Evolutionary conservation across 108 stramenopile species (phyloP).

Genomic region (Skeletonema costatum): DNA sequence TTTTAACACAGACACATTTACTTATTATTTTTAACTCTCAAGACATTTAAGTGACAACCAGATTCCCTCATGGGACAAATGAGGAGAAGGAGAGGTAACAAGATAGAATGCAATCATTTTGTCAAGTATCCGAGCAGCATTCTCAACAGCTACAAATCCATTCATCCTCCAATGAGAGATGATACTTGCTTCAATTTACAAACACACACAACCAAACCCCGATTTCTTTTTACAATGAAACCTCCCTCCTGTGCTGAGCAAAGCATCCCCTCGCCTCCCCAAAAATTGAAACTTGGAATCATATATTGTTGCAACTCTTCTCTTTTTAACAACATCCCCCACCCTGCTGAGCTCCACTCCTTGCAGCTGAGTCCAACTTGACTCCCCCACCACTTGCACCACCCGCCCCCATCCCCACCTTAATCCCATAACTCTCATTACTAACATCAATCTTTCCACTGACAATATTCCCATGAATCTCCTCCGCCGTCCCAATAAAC

Average conservation of each 20-base stretch:
- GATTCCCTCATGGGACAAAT: not conserved
- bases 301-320: not conserved
- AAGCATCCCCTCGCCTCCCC: not conserved
- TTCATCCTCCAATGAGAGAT: not conserved
- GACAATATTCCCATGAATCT: slow-evolving; percentile 96
- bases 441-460: slow-evolving; percentile 96
- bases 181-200: not conserved
- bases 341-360: slow-evolving; percentile 17
- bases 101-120: not conserved
- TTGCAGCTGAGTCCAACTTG: slow-evolving; percentile 14
- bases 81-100: not conserved
- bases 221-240: too few species aligned
- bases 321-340: slow-evolving; percentile 43
- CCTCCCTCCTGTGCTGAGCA: too few species aligned
- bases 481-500: slow-evolving; percentile 97
- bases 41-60: not conserved
- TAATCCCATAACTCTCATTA: slow-evolving; percentile 97
- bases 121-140: not conserved
- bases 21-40: not conserved
- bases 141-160: not conserved
- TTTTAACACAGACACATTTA: not conserved
- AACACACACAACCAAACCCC: too few species aligned
- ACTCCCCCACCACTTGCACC: slow-evolving; percentile 36
- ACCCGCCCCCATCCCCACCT: slow-evolving; percentile 86
- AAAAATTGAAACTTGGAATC: not conserved